Percentiles rank a stretch among this genome's conserved stretches.
These are phyloP conservation scores for Penicillium coprophilum DNA, from an alignment of 495 filamentous ascomycete genomes.

Conservation along the genomic window DNA sequence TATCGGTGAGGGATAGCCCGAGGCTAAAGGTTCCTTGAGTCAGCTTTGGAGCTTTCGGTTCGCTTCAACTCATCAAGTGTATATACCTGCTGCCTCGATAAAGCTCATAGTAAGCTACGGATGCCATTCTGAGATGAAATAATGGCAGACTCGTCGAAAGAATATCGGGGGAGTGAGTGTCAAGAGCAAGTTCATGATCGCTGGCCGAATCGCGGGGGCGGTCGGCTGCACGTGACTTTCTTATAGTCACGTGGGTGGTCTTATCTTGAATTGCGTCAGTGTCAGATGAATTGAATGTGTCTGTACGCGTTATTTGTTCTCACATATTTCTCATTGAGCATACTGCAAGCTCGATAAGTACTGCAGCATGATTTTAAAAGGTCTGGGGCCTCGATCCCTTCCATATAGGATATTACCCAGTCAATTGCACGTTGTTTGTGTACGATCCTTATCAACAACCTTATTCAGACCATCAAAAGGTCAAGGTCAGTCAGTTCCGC, in stretches of 20 bases:
- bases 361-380: neutral
- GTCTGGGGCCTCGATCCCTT: neutral
- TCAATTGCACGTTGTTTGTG: neutral
- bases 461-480: conserved; percentile 3
- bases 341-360: neutral
- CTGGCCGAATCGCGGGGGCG: conserved; percentile 11
- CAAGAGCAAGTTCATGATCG: conserved; percentile 12
- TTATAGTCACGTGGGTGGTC: neutral
- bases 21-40: conserved; percentile 57
- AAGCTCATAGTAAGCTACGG: conserved; percentile 77
- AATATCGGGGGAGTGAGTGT: conserved; percentile 19
- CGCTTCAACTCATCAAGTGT: neutral
- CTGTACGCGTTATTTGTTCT: neutral
- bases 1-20: conserved; percentile 87
- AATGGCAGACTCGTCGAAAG: conserved; percentile 8
- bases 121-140: conserved; percentile 15
- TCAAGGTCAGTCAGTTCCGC: conserved; percentile 10
- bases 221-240: neutral
- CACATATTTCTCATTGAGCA: neutral
- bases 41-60: neutral
- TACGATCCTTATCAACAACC: conserved; percentile 9
- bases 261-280: conserved; percentile 6
- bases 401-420: neutral
- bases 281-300: neutral
- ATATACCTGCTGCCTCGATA: conserved; percentile 93